Conservation (phyloP, 2,329 filamentous ascomycete species). For the Leptoxyphium fumago region DNA sequence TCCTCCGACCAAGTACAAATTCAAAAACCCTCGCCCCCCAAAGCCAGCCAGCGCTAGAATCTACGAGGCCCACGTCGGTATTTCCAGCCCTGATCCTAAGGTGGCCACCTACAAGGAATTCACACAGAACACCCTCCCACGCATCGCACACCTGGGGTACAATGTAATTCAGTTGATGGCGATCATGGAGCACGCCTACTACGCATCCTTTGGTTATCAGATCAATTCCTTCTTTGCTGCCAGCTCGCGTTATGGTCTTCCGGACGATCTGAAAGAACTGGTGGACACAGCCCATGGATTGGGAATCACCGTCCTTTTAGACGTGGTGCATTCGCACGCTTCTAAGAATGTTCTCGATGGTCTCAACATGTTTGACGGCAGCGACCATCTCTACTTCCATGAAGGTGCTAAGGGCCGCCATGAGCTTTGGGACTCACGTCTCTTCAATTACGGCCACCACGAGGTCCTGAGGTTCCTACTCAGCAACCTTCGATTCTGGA, state of each 20-base stretch:
- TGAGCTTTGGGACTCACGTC: slow-evolving; percentile 85
- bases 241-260: slow-evolving; percentile 84
- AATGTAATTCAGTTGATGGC: slow-evolving; percentile 98
- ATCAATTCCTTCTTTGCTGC: slow-evolving; percentile 98
- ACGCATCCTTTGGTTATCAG: slow-evolving; percentile 97
- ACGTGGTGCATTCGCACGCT: slow-evolving; percentile 94
- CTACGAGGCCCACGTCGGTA: slow-evolving; percentile 97
- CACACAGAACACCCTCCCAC: slow-evolving; percentile 76
- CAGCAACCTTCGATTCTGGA: slow-evolving; percentile 95
- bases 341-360: slow-evolving; percentile 96
- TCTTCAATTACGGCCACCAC: slow-evolving; percentile 94
- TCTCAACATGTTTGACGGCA: slow-evolving; percentile 88
- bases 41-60: slow-evolving; percentile 80
- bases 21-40: slow-evolving; percentile 68
- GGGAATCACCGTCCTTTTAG: slow-evolving; percentile 80
- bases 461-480: slow-evolving; percentile 92
- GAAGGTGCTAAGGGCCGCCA: slow-evolving; percentile 70
- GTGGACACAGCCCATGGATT: slow-evolving; percentile 88
- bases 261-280: slow-evolving; percentile 90
- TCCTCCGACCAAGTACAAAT: slow-evolving; percentile 71
- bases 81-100: slow-evolving; percentile 76
- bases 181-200: slow-evolving; percentile 98
- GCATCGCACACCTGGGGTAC: slow-evolving; percentile 82
- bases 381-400: slow-evolving; percentile 93
- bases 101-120: slow-evolving; percentile 97